Percentiles rank a stretch among this genome's conserved stretches.
phyloP scores from a whole-genome alignment of 2,329 filamentous ascomycete species.

The Hypoxylon sp. region DNA sequence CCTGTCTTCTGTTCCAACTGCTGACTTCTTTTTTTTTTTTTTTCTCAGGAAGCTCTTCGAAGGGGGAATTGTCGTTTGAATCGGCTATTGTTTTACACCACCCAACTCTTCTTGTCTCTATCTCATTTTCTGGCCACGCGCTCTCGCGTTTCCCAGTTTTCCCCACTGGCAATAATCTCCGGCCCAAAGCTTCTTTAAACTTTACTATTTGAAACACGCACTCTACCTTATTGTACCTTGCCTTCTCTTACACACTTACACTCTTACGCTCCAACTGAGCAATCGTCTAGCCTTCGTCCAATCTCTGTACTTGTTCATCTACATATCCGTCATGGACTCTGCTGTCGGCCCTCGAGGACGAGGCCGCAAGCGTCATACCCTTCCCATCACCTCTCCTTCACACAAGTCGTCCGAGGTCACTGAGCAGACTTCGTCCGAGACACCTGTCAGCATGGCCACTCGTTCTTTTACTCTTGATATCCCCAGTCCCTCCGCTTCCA shows the following conservation, averaged over 20 bases:
- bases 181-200: constrained; percentile 40
- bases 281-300: background rate
- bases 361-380: constrained; percentile 43
- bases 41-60: background rate
- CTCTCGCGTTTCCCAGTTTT: constrained; percentile 23
- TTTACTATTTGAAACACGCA: constrained; percentile 20
- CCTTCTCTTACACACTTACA: no score
- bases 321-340: constrained; percentile 40
- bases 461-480: constrained; percentile 41
- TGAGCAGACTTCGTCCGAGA: constrained; percentile 33
- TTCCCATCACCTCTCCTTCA: constrained; percentile 35
- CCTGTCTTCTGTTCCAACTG: background rate
- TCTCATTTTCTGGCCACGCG: constrained; percentile 8
- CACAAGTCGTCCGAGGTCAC: constrained; percentile 31
- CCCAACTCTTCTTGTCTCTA: background rate
- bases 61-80: background rate
- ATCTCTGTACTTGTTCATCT: background rate
- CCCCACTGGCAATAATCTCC: constrained; percentile 49
- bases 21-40: no score
- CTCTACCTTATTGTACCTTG: constrained; percentile 16
- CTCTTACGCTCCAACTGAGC: constrained; percentile 7
- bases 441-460: constrained; percentile 34
- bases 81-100: background rate
- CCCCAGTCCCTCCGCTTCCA: constrained; percentile 43
- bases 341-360: constrained; percentile 39